Evolutionary conservation across 2,329 filamentous ascomycete species (phyloP), one percentile per base, ranked within the genome.

Genomic region (Laburnicola sp.): DNA sequence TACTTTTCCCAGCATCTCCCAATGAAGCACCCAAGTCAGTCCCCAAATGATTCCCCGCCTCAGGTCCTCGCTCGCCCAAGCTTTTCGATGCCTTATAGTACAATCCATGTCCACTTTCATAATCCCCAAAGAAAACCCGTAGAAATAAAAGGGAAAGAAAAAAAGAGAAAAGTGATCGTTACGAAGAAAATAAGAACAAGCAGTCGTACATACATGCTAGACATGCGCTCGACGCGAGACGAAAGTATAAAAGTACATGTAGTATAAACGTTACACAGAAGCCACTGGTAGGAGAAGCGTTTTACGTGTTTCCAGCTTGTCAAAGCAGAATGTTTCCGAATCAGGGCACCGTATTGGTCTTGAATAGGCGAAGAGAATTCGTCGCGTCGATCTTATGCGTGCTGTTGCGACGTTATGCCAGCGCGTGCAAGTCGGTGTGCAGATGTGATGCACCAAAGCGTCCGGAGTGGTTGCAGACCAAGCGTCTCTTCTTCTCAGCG

Each of bases 201-300:
- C 4, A 39, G n/a, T n/a, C n/a, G n/a, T n/a, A n/a, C n/a, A n/a
- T n/a, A n/a, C n/a, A n/a, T n/a, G n/a, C n/a, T n/a, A n/a, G n/a
- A n/a, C n/a, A n/a, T n/a, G n/a, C n/a, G n/a, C n/a, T n/a, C n/a
- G n/a, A n/a, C n/a, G n/a, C n/a, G n/a, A n/a, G n/a, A n/a, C 8
- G 23, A n/a, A 26, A 27, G 10, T 32, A 42, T 51, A 48, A 25
- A 41, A 52, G 40, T 52, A 52, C 50, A 52, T 26, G n/a, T n/a
- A n/a, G 25, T 38, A 48, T 48, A 44, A 52, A 45, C 39, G 45
- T 44, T 52, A 48, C 31, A 48, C 38, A 43, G 27, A 42, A 42
- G 41, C 48, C 48, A 45, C 48, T 36, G 16, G 42, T 45, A 40
- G 26, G 30, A 41, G 36, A 50, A 25, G 25, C 21, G 41, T 45